Base-by-base conservation (phyloP, 441 rosid species). In the Flueggea neowawraea region DNA sequence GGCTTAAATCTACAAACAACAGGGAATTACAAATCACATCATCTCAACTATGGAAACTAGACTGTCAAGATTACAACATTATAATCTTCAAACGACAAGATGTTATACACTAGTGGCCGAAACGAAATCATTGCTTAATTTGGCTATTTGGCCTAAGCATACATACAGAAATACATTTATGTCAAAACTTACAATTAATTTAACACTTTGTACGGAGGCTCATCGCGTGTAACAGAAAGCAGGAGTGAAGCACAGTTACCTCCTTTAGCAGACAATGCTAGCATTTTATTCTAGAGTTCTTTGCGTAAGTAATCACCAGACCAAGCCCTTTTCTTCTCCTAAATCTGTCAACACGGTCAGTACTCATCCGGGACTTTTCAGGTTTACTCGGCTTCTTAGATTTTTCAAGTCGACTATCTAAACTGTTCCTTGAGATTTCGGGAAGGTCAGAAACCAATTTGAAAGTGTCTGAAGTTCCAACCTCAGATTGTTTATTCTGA, bases 361-460 rank as follows among this genome's bases (percentile, higher is more conserved):
- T 72, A 78, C 86, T 93, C 96, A 93, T 88, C 64, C 98, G 84
- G 10, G 98, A 93, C 79, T 88, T 91, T 71, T 94, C 98, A 3
- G 89, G 96, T 76, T 86, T 88, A 67, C 66, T 73, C 33, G 82
- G 69, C 75, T 82, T 94, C 85, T 84, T 82, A 52, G 95, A 82
- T 75, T 82, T 82, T 76, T 82, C 85, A 13, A 88, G 88, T 62
- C 85, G 87, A 59, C 99, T 94, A 67, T 94, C 99, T 75, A 94
- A 86, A 61, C 96, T 90, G 81, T 90, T 94, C 73, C 99, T 83
- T 63, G 97, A 94, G 56, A 75, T 72, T 77, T 82, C 82, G 5
- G 91, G 83, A 67, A 84, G 80, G 66, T 79, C 87, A 12, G 82
- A 64, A 32, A 70, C 85, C 70, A 87, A 69, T 67, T 90, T 88